phyloP scores from a whole-genome alignment of 78 protist genomes.

The Dictyostelium brefeldianum region DNA sequence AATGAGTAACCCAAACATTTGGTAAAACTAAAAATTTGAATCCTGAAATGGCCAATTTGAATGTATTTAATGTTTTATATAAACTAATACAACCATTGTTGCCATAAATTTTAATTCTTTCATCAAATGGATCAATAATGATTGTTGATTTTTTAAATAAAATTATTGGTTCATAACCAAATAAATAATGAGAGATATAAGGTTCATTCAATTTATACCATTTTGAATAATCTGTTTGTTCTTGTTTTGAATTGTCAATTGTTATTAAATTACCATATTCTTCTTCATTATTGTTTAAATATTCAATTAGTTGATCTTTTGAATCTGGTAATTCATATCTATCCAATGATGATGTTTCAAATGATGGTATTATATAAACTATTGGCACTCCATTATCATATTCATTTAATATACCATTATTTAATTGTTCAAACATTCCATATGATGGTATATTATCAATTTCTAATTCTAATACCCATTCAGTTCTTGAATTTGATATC shows the following conservation, averaged over 20 bases:
- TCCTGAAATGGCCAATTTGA: not conserved
- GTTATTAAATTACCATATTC: not conserved
- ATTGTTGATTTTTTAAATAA: too few species aligned
- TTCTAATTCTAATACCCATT: conserved; percentile 44
- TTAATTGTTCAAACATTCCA: not conserved
- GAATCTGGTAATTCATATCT: conserved; percentile 53
- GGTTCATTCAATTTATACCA: not conserved
- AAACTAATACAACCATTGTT: too few species aligned
- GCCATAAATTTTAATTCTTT: too few species aligned
- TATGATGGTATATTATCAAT: conserved; percentile 34
- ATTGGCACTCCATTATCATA: not conserved
- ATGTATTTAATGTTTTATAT: too few species aligned
- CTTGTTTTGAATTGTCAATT: not conserved
- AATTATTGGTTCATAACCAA: too few species aligned
- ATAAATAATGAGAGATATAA: too few species aligned
- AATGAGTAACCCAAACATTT: not conserved
- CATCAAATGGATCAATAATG: too few species aligned
- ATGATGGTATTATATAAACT: not conserved
- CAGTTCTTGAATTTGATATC: conserved; percentile 15
- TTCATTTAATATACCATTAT: not conserved
- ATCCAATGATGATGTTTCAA: not conserved
- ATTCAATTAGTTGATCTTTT: not conserved
- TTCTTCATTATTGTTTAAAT: not conserved
- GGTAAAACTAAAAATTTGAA: not conserved
- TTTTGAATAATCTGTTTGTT: conserved; percentile 1